Evolutionary conservation across 768 basidiomycete genomes (phyloP).

Genomic region (Multifurca ochricompacta): DNA sequence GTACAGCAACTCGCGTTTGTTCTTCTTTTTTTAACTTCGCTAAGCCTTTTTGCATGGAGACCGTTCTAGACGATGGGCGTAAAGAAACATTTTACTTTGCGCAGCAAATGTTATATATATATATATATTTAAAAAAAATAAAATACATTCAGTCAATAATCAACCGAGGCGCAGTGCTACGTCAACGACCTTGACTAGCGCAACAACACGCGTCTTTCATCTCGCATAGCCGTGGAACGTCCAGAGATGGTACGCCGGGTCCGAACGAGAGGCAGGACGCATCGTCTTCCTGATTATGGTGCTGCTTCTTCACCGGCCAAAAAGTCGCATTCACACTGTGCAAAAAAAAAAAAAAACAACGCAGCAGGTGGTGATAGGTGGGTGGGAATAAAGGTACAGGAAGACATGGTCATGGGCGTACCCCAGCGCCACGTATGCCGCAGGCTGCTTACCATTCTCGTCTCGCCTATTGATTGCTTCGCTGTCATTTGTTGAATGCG

Average conservation of each 20-base stretch:
- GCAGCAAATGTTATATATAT: too few species aligned
- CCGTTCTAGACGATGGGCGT: too few species aligned
- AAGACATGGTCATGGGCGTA: constrained; percentile 3
- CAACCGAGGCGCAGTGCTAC: too few species aligned
- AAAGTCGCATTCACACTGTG: neutral
- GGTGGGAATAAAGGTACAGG: constrained; percentile 12
- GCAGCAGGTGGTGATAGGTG: too few species aligned
- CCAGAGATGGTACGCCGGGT: neutral
- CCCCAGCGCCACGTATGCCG: neutral
- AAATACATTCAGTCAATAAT: too few species aligned
- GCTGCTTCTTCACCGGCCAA: neutral
- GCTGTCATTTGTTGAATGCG: neutral
- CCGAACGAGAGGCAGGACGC: neutral
- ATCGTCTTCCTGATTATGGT: neutral
- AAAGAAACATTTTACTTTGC: too few species aligned
- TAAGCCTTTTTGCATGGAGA: too few species aligned
- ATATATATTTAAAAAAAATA: too few species aligned
- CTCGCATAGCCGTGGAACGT: constrained; percentile 9
- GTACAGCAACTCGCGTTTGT: too few species aligned
- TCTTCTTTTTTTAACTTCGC: too few species aligned
- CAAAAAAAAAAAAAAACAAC: too few species aligned
- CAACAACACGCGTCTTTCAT: neutral
- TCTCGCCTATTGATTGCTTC: constrained; percentile 6
- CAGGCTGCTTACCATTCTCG: constrained; percentile 10
- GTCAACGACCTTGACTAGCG: neutral